phyloP scores from a whole-genome alignment of 805 yeast species.

The Saturnispora halmiae region DNA sequence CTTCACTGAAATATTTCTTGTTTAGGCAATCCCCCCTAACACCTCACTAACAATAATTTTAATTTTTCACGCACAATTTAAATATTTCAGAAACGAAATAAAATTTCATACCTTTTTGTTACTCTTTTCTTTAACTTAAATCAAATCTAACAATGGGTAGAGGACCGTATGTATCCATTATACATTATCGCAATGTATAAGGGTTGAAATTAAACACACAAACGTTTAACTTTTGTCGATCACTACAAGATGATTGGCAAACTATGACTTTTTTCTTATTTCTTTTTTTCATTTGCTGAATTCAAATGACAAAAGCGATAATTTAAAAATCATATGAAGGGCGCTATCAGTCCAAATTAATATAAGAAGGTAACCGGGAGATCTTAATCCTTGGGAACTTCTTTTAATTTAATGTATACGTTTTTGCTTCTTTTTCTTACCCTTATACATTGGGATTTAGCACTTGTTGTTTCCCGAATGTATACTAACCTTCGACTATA shows the following conservation, averaged over 20 bases:
- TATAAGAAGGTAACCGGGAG: conserved; percentile 1
- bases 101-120: conserved; percentile 7
- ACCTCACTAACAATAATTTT: not conserved
- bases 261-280: conserved; percentile 3
- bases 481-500: conserved; percentile 25
- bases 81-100: too few species aligned
- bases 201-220: conserved; percentile 4
- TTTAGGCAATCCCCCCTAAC: conserved; percentile 5
- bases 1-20: too few species aligned
- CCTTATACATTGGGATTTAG: conserved; percentile 1
- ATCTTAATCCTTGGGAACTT: conserved; percentile 3
- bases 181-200: conserved; percentile 11
- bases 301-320: too few species aligned
- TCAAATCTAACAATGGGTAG: conserved; percentile 50
- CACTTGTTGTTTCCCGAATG: not conserved
- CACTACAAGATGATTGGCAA: not conserved
- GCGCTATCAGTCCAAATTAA: conserved; percentile 11
- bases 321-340: conserved; percentile 11
- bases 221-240: not conserved
- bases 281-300: too few species aligned
- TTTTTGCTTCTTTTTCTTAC: not conserved
- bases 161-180: conserved; percentile 52
- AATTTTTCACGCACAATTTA: not conserved
- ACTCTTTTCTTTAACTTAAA: not conserved
- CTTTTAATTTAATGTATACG: not conserved